Evolutionary conservation across 2,329 filamentous ascomycete species (phyloP).

Genomic region (Eutypella sp.): DNA sequence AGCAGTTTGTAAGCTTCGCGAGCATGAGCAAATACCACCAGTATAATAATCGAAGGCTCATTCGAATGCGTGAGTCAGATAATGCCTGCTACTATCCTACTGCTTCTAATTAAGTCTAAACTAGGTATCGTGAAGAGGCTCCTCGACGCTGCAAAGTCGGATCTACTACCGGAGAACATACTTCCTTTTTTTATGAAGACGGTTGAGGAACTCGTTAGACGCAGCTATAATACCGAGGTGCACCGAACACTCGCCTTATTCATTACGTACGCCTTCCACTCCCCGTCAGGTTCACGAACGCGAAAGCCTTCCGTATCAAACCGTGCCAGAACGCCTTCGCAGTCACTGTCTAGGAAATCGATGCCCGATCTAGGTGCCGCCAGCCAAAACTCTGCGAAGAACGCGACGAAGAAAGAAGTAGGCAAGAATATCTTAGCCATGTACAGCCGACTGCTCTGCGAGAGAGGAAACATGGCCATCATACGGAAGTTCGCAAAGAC

Average conservation of each 20-base stretch:
- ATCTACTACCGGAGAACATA: slow-evolving; percentile 67
- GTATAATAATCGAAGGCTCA: slow-evolving; percentile 83
- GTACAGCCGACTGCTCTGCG: slow-evolving; percentile 73
- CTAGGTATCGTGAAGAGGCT: slow-evolving; percentile 84
- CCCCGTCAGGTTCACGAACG: slow-evolving; percentile 45
- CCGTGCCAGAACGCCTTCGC: slow-evolving; percentile 37
- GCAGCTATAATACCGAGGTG: slow-evolving; percentile 77
- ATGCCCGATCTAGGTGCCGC: slow-evolving; percentile 30
- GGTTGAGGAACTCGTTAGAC: slow-evolving; percentile 73
- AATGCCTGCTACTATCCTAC: slow-evolving; percentile 3
- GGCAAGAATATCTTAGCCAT: slow-evolving; percentile 71
- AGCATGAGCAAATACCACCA: slow-evolving; percentile 86
- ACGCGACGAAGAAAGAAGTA: slow-evolving; percentile 61
- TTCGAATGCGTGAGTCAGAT: slow-evolving; percentile 73
- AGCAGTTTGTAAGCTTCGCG: slow-evolving; percentile 84
- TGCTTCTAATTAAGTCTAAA: slow-evolving; percentile 9
- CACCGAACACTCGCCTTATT: slow-evolving; percentile 85
- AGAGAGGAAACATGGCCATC: slow-evolving; percentile 60
- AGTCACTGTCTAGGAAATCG: slow-evolving; percentile 28
- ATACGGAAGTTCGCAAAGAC: slow-evolving; percentile 88
- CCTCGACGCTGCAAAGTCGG: slow-evolving; percentile 84
- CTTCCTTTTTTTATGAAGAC: slow-evolving; percentile 73
- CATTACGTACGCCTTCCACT: slow-evolving; percentile 85
- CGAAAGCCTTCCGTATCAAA: slow-evolving; percentile 38
- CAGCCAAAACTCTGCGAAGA: slow-evolving; percentile 29